Evolutionary conservation across 2,329 filamentous ascomycete species (phyloP), one percentile per base, ranked within the genome.

Genomic region (Hortaea sp.): DNA sequence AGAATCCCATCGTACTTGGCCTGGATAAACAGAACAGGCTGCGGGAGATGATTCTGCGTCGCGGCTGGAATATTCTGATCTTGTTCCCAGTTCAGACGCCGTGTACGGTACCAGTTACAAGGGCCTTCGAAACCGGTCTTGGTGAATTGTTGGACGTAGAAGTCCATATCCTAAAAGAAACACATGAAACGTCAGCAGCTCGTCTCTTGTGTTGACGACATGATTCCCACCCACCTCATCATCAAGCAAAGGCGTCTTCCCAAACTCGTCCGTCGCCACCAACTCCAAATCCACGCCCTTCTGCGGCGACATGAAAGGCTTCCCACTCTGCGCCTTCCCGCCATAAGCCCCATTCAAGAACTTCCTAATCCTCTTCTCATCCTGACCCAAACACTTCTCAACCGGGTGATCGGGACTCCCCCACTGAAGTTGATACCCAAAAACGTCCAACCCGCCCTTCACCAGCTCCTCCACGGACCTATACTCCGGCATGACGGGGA

Each of bases 351-450:
- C 77, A 51, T 75, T 78, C 53, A 97, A 64, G 58, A 94, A 85
- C 55, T 80, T 75, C 42, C 79, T 73, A 44, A 94, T 76, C 46
- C 77, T 57, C 76, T 72, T 30, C 77, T 77, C 27, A 13, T 48
- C 52, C 7, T 51, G 47, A n/a, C 57, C 53, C 82, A 68, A 63
- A 35, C 32, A 35, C 43, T 67, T 65, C 59, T 90, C 79, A 6
- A 88, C 69, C 34, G 49, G 48, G 7, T 49, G 42, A 27, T 61
- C 58, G 13, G 50, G 47, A 46, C 54, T 58, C 1, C 74, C 76
- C 43, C 95, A 77, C 54, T 94, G 87, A 40, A 92, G 63, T 71
- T 95, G 90, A 66, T 98, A 98, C 10, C 68, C 74, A 61, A 94
- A 90, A 58, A 85, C 84, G 39, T 82, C 80, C 37, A 85, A 56